phyloP scores from a whole-genome alignment of 164 flowering plant genomes.

The Kingdonia uniflora region DNA sequence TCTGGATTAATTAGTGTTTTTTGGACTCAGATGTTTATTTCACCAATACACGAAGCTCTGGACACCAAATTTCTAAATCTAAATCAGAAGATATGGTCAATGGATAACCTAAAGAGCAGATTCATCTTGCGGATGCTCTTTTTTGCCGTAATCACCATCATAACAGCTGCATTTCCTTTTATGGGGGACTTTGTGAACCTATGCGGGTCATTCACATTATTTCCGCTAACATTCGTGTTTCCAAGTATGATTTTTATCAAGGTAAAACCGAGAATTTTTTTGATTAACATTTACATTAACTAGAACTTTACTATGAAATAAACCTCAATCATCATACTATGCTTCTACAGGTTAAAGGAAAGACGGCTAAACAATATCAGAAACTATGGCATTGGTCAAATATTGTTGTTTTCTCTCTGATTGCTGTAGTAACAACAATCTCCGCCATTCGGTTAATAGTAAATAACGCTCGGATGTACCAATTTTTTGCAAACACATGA shows the following conservation, averaged over 20 bases:
- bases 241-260: slow-evolving; percentile 44
- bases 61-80: slow-evolving; percentile 39
- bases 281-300: neutral
- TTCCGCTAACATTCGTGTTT: slow-evolving; percentile 42
- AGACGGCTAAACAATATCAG: slow-evolving; percentile 19
- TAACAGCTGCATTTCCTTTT: slow-evolving; percentile 46
- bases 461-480: slow-evolving; percentile 14
- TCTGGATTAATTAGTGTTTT: too few relatives aligned
- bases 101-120: slow-evolving; percentile 23
- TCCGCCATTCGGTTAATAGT: slow-evolving; percentile 29
- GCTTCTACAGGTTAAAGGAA: slow-evolving; percentile 25
- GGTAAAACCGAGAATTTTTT: slow-evolving; percentile 14
- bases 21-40: slow-evolving; percentile 26
- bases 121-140: slow-evolving; percentile 23
- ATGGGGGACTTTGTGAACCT: slow-evolving; percentile 49
- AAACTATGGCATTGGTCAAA: slow-evolving; percentile 39
- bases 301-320: neutral
- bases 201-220: slow-evolving; percentile 34
- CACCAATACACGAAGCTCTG: slow-evolving; percentile 46
- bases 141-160: slow-evolving; percentile 27
- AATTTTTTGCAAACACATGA: slow-evolving; percentile 25
- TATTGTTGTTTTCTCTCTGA: slow-evolving; percentile 20
- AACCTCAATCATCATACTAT: neutral
- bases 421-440: slow-evolving; percentile 22
- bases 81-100: slow-evolving; percentile 21